Conservation (phyloP, 2,329 filamentous ascomycete genomes). For the Fusarium concolor region DNA sequence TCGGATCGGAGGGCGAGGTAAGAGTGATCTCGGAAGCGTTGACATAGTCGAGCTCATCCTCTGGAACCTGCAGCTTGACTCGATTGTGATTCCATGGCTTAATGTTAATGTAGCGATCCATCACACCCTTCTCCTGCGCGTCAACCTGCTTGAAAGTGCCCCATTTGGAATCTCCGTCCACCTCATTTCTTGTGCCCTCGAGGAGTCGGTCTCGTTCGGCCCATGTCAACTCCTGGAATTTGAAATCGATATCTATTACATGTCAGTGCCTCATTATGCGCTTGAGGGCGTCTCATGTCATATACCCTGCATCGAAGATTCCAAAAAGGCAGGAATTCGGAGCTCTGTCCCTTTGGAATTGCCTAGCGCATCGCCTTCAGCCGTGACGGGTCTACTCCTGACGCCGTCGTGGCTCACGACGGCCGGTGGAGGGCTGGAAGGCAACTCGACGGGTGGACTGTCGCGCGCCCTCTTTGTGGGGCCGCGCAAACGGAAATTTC, state of each 20-base stretch:
- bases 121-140: constrained; percentile 45
- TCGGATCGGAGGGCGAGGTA: constrained; percentile 54
- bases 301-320: constrained; percentile 53
- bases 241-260: constrained; percentile 59
- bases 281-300: background rate
- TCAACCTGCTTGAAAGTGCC: constrained; percentile 52
- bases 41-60: constrained; percentile 80
- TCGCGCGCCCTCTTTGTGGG: constrained; percentile 60
- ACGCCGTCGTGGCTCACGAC: constrained; percentile 54
- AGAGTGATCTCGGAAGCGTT: constrained; percentile 81
- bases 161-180: constrained; percentile 51
- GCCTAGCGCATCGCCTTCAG: constrained; percentile 31
- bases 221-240: constrained; percentile 66
- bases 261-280: constrained; percentile 15
- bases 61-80: constrained; percentile 81
- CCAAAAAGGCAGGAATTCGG: constrained; percentile 55
- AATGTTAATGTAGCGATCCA: constrained; percentile 92
- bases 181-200: constrained; percentile 54
- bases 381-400: constrained; percentile 42
- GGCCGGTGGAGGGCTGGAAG: constrained; percentile 48
- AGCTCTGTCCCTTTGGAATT: constrained; percentile 27
- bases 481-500: constrained; percentile 58
- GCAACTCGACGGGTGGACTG: constrained; percentile 54
- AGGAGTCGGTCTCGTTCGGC: constrained; percentile 62
- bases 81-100: constrained; percentile 90